These are phyloP conservation scores for Escallonia herrerae DNA, from an alignment of 129 eudicot genomes.

Conservation along the genomic window DNA sequence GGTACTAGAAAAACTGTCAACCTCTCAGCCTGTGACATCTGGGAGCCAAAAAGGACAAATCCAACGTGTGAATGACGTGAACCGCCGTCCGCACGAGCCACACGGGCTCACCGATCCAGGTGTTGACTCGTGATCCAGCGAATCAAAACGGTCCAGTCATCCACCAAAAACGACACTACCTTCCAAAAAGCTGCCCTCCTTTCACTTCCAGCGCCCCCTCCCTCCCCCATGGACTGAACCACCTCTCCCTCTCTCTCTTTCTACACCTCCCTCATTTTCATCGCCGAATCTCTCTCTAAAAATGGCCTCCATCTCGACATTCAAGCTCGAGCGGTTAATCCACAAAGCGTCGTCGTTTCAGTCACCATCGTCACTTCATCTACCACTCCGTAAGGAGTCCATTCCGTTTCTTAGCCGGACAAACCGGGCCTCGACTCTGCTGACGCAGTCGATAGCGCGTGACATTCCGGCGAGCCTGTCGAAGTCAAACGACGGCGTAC, in stretches of 20 bases:
- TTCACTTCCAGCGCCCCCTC: constrained; percentile 2
- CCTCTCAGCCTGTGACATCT: too few relatives aligned
- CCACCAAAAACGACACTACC: background rate
- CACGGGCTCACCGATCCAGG: background rate
- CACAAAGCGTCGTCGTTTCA: constrained; percentile 14
- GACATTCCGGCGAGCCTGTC: constrained; percentile 34
- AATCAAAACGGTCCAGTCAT: background rate
- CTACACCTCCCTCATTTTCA: constrained; percentile 28
- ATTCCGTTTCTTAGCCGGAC: constrained; percentile 10
- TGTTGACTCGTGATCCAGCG: background rate
- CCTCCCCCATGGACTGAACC: constrained; percentile 18
- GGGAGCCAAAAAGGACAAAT: too few relatives aligned
- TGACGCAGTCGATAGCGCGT: constrained; percentile 45
- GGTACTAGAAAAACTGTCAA: too few relatives aligned
- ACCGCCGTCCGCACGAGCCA: too few relatives aligned
- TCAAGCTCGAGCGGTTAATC: constrained; percentile 20
- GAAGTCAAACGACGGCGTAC: constrained; percentile 18
- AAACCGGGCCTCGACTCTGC: background rate
- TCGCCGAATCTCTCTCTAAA: constrained; percentile 9
- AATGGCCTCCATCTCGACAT: constrained; percentile 38
- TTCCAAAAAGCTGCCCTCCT: constrained; percentile 37
- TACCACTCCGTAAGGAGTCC: constrained; percentile 1
- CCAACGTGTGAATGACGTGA: too few relatives aligned
- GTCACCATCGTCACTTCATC: background rate
- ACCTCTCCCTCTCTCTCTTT: constrained; percentile 14